Percentiles rank a stretch among this genome's conserved stretches.
Conservation (phyloP, 164 flowering plant genomes). For the Chloranthus sessilifolius region DNA sequence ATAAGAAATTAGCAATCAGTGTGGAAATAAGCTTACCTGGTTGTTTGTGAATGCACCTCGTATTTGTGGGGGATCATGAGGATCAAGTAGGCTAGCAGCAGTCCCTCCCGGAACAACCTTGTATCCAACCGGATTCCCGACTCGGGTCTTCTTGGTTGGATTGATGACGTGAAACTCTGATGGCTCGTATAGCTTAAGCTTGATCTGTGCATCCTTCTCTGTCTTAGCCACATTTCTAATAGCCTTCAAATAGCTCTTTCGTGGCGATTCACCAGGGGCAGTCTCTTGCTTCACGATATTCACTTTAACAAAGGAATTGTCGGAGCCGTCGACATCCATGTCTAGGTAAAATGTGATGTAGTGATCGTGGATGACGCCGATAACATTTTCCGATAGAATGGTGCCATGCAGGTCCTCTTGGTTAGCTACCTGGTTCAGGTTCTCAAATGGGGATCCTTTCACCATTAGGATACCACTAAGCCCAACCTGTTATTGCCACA, state of each 20-base stretch:
- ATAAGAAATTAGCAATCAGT: too few species aligned
- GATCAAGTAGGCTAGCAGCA: slow-evolving; percentile 80
- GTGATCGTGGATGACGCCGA: slow-evolving; percentile 91
- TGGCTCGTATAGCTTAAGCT: slow-evolving; percentile 69
- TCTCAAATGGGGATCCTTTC: slow-evolving; percentile 63
- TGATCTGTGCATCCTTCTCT: slow-evolving; percentile 74
- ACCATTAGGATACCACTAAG: slow-evolving; percentile 90
- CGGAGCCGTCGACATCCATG: slow-evolving; percentile 79
- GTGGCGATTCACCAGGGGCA: slow-evolving; percentile 47
- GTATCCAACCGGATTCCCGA: slow-evolving; percentile 86
- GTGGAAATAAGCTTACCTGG: too few species aligned
- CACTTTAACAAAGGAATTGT: slow-evolving; percentile 83
- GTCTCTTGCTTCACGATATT: slow-evolving; percentile 44
- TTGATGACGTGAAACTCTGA: slow-evolving; percentile 76
- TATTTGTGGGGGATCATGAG: slow-evolving; percentile 67
- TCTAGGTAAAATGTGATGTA: slow-evolving; percentile 77
- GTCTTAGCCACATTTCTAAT: slow-evolving; percentile 51
- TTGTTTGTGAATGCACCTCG: slow-evolving; percentile 82
- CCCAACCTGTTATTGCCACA: slow-evolving; percentile 85
- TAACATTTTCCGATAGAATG: slow-evolving; percentile 71
- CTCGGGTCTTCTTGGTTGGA: slow-evolving; percentile 44
- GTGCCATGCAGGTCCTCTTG: slow-evolving; percentile 61
- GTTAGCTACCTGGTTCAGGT: slow-evolving; percentile 46
- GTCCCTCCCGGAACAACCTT: slow-evolving; percentile 74
- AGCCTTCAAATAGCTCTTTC: slow-evolving; percentile 67